Evolutionary conservation across 345 rosid genomes (phyloP).

Genomic region (Rhizophora mangle): DNA sequence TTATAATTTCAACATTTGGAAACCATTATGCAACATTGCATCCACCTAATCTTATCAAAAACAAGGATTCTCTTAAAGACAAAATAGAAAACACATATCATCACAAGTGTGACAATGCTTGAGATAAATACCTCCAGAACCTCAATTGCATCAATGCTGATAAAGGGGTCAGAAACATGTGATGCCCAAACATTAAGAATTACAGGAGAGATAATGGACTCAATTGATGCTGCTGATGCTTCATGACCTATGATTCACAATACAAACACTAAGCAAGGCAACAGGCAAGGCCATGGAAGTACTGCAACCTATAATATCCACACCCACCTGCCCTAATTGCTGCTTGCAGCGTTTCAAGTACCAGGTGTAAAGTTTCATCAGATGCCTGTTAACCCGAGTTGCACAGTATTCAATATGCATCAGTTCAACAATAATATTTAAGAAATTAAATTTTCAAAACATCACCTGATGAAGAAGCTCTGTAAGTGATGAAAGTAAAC

Average conservation of each 20-base stretch:
- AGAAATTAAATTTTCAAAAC: slow-evolving; percentile 2
- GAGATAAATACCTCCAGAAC: slow-evolving; percentile 72
- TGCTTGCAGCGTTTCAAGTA: slow-evolving; percentile 83
- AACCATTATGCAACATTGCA: neutral
- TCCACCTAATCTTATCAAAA: neutral
- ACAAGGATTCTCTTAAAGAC: neutral
- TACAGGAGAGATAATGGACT: slow-evolving; percentile 72
- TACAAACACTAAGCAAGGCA: slow-evolving; percentile 13
- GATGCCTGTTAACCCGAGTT: slow-evolving; percentile 57
- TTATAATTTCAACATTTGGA: neutral
- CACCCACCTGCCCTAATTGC: slow-evolving; percentile 71
- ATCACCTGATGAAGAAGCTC: slow-evolving; percentile 84
- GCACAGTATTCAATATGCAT: slow-evolving; percentile 15
- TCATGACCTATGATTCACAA: slow-evolving; percentile 49
- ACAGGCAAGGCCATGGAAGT: slow-evolving; percentile 4
- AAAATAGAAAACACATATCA: neutral
- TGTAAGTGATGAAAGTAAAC: slow-evolving; percentile 68
- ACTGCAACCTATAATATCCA: slow-evolving; percentile 7
- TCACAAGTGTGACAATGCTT: neutral
- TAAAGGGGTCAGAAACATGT: slow-evolving; percentile 87
- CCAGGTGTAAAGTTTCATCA: slow-evolving; percentile 81
- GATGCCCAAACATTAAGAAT: slow-evolving; percentile 74
- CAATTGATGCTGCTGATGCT: slow-evolving; percentile 55
- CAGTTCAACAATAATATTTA: slow-evolving; percentile 10
- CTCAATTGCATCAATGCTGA: slow-evolving; percentile 75